Base-by-base conservation (phyloP, 148 eudicot genomes). In the Vaccinium macrocarpon region DNA sequence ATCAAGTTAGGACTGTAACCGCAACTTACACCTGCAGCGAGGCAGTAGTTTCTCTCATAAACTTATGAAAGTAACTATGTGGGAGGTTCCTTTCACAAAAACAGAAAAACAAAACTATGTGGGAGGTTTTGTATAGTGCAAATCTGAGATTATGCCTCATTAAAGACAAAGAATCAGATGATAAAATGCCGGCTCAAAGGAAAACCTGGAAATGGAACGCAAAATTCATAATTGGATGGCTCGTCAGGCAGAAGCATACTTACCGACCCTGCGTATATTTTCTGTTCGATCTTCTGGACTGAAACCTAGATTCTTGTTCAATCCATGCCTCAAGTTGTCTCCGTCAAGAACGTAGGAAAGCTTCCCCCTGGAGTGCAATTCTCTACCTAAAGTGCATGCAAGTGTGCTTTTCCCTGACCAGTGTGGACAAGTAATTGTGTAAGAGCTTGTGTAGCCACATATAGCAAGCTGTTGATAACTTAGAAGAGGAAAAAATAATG, bases 191-290 rank as follows among this genome's bases (percentile, higher is more conserved):
- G 4, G 19, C 46, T 11, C 8, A 48, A 62, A 2, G 2, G 29
- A 81, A 61, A 82, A 51, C 62, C 29, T 8, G 42, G 21, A 27
- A 71, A 72, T 25, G 5, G 6, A 53, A 72, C 66, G 25, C 25
- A 32, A 32, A 0, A 38, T 2, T 82, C 51, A 71, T 18, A 3
- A 13, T 10, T 29, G 59, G 38, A 73, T 18, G 61, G 25, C 57
- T 68, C 82, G 32, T 14, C 25, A 6, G 8, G 16, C 42, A 52
- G 10, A 48, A 80, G 84, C 70, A 83, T 83, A 93, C 95, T 90
- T 87, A 96, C 98, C 98, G 88, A 93, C 97, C 86, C 98, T 91
- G 76, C 98, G 94, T 68, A 96, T 96, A 84, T 94, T 96, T 91
- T 96, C 98, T 80, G 91, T 91, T 73, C 98, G 90, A 79, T 94